Base-by-base conservation (phyloP, 1,284 basidiomycete genomes). In the Veloboletus limbatus region DNA sequence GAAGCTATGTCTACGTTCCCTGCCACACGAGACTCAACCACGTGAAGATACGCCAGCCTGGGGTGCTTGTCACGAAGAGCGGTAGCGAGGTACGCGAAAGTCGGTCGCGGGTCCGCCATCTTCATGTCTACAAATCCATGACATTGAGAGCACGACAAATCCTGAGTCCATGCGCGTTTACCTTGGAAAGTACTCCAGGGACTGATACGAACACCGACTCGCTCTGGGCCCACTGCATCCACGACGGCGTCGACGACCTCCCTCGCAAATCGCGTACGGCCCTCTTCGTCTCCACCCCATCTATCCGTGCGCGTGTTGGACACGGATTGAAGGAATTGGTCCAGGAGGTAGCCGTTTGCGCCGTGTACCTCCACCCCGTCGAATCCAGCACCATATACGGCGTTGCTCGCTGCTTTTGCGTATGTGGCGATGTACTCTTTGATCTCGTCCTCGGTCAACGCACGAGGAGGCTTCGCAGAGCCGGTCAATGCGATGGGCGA, bases 11-110 rank as follows among this genome's bases (percentile, higher is more conserved):
- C n/a, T n/a, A n/a, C n/a, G n/a, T n/a, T 40, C 3, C 56, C 65
- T 14, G 48, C 45, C 11, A 68, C 54, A 9, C 72, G 64, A 3
- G 75, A 67, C 55, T 82, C 79, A 18, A 79, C 63, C 30, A 76
- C 63, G 59, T 85, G 83, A 16, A 84, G 50, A 57, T 81, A 85
- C 2, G 80, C 77, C 9, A 85, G 62, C n/a, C 70, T 67, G 0
- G 56, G 45, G 14, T 54, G 45, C 5, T 62, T 54, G 34, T 68
- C 43, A 43, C 62, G 63, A n/a, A 77, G 55, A 16, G 68, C 54
- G 4, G 57, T 51, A 1, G 69, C 63, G 4, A 77, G 51, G 41
- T 73, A 66, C 4, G 61, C 49, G 61, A 71, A 78, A 0, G 67
- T 70, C 0, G 74, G 72, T 32, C 70, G 56, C 0, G 78, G 81